These are phyloP conservation scores for Trichoderma atrobrunneum DNA, from an alignment of 2,329 filamentous ascomycete genomes.

Conservation along the genomic window DNA sequence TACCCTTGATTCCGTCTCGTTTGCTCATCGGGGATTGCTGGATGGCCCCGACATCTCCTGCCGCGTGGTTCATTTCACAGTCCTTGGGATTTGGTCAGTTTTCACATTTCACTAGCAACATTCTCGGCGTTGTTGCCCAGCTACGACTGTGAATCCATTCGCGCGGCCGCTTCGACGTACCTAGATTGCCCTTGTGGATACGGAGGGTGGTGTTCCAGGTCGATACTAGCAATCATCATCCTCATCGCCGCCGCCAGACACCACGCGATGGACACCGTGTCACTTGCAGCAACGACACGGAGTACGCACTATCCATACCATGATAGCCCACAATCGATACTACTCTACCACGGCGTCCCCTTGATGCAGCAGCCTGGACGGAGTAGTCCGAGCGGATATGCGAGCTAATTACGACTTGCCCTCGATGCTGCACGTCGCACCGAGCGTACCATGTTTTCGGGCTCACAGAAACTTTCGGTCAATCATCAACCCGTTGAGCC, in stretches of 20 bases:
- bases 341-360: conserved; percentile 1
- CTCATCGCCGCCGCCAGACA: background rate
- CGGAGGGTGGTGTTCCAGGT: background rate
- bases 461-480: background rate
- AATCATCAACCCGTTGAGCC: conserved; percentile 9
- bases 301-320: background rate
- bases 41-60: background rate
- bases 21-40: background rate
- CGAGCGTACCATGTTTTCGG: conserved; percentile 13
- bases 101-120: conserved; percentile 6
- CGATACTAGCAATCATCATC: background rate
- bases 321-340: background rate
- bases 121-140: conserved; percentile 15
- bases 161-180: conserved; percentile 9
- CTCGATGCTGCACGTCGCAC: conserved; percentile 1
- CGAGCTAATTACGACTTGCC: background rate
- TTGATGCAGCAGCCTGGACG: conserved; percentile 5
- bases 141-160: conserved; percentile 2
- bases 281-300: background rate
- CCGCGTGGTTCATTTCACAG: conserved; percentile 3
- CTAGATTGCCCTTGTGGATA: background rate
- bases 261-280: conserved; percentile 2
- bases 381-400: conserved; percentile 16
- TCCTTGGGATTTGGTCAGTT: conserved; percentile 3
- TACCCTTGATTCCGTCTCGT: conserved; percentile 1